Conservation (phyloP, 2,329 filamentous ascomycete species). For the Aspergillus fumigatiaffinis region DNA sequence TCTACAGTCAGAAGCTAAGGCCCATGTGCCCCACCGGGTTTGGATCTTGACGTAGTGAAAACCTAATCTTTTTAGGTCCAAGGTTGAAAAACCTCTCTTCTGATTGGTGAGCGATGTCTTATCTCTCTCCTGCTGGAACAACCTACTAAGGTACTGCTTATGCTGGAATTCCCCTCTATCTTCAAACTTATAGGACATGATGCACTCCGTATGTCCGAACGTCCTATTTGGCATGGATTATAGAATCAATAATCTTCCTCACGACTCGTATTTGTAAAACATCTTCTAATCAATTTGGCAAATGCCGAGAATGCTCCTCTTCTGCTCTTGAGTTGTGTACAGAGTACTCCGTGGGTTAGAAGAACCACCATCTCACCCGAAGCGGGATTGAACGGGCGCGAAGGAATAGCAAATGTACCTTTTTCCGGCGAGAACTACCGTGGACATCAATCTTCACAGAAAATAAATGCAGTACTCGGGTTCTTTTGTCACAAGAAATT, state of each 20-base stretch:
- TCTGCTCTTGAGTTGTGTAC: background rate
- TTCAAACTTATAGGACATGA: no score
- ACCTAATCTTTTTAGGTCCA: constrained; percentile 30
- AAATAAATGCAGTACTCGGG: background rate
- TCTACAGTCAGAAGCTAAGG: constrained; percentile 3
- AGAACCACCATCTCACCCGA: constrained; percentile 1
- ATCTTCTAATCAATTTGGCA: background rate
- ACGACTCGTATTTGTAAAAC: background rate
- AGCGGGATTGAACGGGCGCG: constrained; percentile 7
- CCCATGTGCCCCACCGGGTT: constrained; percentile 15
- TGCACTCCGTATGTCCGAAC: background rate
- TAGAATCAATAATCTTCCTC: background rate
- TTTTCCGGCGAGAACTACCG: background rate
- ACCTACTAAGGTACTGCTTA: constrained; percentile 3
- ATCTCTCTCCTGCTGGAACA: constrained; percentile 21
- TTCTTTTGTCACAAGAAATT: background rate
- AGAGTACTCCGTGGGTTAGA: background rate
- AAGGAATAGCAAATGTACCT: constrained; percentile 1
- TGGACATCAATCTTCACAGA: background rate
- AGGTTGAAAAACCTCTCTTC: constrained; percentile 24
- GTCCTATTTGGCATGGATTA: background rate
- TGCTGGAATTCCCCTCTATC: background rate
- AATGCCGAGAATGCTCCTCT: background rate
- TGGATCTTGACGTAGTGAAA: constrained; percentile 37
- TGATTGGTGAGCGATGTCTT: constrained; percentile 31